These are phyloP conservation scores for Fusarium sp. DNA, from an alignment of 2,329 filamentous ascomycete genomes.

Conservation along the genomic window DNA sequence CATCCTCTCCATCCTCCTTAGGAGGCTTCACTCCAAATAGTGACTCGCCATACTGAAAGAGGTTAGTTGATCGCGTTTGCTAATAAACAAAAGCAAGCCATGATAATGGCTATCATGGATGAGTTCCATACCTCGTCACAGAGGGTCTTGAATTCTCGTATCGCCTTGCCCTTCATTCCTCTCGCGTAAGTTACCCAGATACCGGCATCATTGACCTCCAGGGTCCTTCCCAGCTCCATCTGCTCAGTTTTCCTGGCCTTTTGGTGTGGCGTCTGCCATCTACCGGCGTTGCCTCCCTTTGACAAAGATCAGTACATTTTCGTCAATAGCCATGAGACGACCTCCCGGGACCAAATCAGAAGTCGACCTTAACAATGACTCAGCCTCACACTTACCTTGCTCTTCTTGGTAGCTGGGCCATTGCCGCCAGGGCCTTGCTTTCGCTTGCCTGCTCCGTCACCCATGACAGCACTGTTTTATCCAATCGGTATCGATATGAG, in stretches of 20 bases:
- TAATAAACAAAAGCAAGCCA: background rate
- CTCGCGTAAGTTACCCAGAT: conserved; percentile 85
- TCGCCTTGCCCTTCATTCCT: conserved; percentile 78
- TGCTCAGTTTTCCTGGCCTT: conserved; percentile 63
- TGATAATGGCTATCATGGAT: background rate
- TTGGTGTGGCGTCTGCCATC: conserved; percentile 74
- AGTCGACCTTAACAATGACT: background rate
- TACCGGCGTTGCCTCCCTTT: conserved; percentile 68
- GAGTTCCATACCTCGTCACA: conserved; percentile 72
- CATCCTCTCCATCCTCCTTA: conserved; percentile 51
- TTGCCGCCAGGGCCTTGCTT: conserved; percentile 53
- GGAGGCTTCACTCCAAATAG: conserved; percentile 67
- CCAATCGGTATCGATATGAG: background rate
- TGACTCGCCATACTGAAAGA: conserved; percentile 73
- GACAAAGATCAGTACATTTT: conserved; percentile 24
- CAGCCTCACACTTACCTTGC: conserved; percentile 54
- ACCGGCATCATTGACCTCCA: conserved; percentile 79
- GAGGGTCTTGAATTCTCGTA: conserved; percentile 75
- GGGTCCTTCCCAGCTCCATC: conserved; percentile 59
- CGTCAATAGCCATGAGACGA: background rate
- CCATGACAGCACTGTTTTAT: conserved; percentile 45
- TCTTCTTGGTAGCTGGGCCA: conserved; percentile 56
- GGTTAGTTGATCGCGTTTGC: conserved; percentile 18
- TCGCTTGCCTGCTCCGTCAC: conserved; percentile 54
- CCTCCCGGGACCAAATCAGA: background rate